These are phyloP conservation scores for Eucalyptus cladocalyx DNA, from an alignment of 345 rosid genomes.

Conservation along the genomic window DNA sequence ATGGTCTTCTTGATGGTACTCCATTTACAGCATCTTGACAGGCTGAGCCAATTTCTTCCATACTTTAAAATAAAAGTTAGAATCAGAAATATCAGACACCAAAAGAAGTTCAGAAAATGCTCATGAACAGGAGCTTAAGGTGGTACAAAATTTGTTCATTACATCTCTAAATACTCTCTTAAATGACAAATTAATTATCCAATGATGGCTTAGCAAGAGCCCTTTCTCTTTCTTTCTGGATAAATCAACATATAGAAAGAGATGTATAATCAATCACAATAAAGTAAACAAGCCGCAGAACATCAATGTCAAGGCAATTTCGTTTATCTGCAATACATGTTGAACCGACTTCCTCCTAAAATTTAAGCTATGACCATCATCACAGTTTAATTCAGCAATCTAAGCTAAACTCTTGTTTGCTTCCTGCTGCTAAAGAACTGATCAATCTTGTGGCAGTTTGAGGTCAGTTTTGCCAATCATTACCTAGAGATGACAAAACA, in stretches of 20 bases:
- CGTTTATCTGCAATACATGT: not conserved
- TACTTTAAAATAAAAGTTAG: slow-evolving; percentile 13
- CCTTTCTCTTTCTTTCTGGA: not conserved
- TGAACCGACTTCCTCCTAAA: not conserved
- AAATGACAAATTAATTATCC: not conserved
- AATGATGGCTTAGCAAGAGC: not conserved
- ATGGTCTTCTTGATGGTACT: slow-evolving; percentile 55
- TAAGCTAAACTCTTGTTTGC: not conserved
- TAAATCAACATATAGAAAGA: not conserved
- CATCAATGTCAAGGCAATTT: not conserved
- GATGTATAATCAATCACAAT: not conserved
- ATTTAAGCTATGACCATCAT: not conserved
- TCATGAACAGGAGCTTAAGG: not conserved
- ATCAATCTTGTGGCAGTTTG: not conserved
- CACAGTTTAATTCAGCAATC: not conserved
- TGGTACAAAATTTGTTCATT: not conserved
- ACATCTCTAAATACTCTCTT: not conserved
- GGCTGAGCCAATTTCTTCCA: slow-evolving; percentile 81
- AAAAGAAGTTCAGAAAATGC: not conserved
- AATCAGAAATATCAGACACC: not conserved
- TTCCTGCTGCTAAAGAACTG: not conserved
- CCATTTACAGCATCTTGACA: slow-evolving; percentile 76
- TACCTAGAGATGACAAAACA: not conserved
- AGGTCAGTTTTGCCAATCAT: not conserved
- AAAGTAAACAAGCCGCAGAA: not conserved